phyloP scores from a whole-genome alignment of 441 rosid genomes.

The Jatropha podagrica region DNA sequence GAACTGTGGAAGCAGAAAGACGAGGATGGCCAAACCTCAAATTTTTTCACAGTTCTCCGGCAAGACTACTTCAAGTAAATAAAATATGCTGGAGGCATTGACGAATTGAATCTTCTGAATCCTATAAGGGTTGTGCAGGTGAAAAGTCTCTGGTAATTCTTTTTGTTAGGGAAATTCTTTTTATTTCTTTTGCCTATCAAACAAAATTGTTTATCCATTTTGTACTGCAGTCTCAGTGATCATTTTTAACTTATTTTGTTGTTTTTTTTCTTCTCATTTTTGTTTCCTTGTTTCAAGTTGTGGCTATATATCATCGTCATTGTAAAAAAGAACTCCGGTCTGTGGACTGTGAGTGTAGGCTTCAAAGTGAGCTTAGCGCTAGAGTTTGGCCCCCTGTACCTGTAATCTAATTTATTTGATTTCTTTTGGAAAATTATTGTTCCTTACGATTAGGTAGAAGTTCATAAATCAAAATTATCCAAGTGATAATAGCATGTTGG shows the following conservation, averaged over 20 bases:
- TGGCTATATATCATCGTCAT: constrained; percentile 11
- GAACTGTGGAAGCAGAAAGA: constrained; percentile 54
- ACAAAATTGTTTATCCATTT: background rate
- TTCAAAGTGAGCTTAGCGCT: constrained; percentile 19
- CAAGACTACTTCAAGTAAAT: constrained; percentile 55
- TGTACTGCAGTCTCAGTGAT: background rate
- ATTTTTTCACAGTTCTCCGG: constrained; percentile 37
- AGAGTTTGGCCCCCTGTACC: background rate
- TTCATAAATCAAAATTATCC: too few relatives aligned
- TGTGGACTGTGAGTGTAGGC: background rate
- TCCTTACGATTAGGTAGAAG: too few relatives aligned
- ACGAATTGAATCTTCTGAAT: constrained; percentile 12
- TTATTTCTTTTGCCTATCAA: background rate
- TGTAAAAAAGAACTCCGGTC: constrained; percentile 17
- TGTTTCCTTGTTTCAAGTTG: background rate
- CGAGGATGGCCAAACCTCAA: constrained; percentile 43
- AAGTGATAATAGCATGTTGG: too few relatives aligned
- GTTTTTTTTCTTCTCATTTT: background rate
- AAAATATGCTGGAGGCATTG: background rate
- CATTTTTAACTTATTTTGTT: background rate
- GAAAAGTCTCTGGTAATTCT: background rate
- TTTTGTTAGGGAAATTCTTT: constrained; percentile 4
- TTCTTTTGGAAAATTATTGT: background rate
- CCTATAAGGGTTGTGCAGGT: constrained; percentile 15
- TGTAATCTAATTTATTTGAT: constrained; percentile 18